A percentile compares a stretch with the other conserved stretches of the same genome.
Conservation (phyloP, 768 basidiomycete species). For the Neoboletus brunneissimus region DNA sequence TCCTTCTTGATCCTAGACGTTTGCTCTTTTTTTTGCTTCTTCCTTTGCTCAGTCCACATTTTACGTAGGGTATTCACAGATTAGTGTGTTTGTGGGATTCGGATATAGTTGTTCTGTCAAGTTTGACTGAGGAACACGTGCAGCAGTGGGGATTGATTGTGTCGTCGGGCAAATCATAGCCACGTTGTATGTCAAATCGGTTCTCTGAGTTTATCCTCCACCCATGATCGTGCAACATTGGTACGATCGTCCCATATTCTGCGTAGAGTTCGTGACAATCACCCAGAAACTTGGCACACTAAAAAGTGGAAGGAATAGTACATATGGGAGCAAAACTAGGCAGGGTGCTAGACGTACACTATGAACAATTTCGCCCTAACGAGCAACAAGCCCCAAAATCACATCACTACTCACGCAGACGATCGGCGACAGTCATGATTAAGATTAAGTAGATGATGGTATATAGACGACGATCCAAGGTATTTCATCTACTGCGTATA, state of each 20-base stretch:
- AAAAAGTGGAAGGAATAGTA: background rate
- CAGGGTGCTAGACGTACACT: too few species aligned
- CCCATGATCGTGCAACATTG: too few species aligned
- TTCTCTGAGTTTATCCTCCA: background rate
- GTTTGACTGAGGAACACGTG: background rate
- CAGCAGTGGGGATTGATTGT: background rate
- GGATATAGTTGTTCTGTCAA: background rate
- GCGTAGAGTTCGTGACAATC: background rate
- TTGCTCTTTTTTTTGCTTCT: too few species aligned
- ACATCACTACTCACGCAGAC: background rate
- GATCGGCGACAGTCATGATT: constrained; percentile 2
- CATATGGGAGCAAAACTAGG: too few species aligned
- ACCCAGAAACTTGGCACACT: background rate
- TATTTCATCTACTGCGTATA: constrained; percentile 10
- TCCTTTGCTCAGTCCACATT: background rate
- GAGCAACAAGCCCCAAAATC: background rate
- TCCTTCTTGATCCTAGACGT: constrained; percentile 13
- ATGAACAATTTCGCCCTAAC: too few species aligned
- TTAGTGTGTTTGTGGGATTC: background rate
- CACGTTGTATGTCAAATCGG: background rate
- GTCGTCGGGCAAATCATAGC: background rate
- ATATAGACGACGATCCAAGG: constrained; percentile 16
- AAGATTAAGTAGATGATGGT: constrained; percentile 28
- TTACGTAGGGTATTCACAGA: background rate
- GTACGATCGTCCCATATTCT: background rate